Evolutionary conservation across 1,139 yeast species (phyloP), one percentile per base, ranked within the genome.

Genomic region (Yamadazyma diddensiae): DNA sequence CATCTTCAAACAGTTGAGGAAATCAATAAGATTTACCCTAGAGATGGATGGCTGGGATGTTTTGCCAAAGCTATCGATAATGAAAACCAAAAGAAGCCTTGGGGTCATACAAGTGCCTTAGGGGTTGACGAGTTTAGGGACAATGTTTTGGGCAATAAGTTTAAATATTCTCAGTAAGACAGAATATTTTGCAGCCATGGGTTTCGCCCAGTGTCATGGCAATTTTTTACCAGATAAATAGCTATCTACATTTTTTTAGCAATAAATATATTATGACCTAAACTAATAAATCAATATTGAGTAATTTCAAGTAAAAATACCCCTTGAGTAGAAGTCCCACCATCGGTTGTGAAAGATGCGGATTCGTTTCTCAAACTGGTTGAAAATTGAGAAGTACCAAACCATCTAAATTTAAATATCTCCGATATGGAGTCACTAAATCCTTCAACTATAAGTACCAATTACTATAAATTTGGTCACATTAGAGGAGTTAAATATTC

Each of bases 381-480:
- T 6, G 11, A n/a, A n/a, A n/a, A n/a, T 6, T 21, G 22, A 21
- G 22, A 21, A 21, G 5, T 10, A 9, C n/a, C 22, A 18, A 18
- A 5, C 15, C 25, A 22, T 22, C 25, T 12, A 6, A 10, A 11
- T 22, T 7, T 5, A 6, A 13, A 12, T 12, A 22, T 6, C n/a
- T 18, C 21, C 27, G 24, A 15, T 12, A 36, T 36, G 40, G 40
- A 36, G 21, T 35, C 33, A 6, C 15, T 34, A 9, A 41, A 48
- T 35, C 55, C 62, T 34, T 50, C 62, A 16, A 47, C 44, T 33
- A 52, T 65, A 13, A 43, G 49, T 25, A 67, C 74, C 26, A 68
- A 69, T 42, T 66, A 61, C 50, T 58, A 56, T 42, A 68, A 67
- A 45, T 43, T 69, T 34, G 75, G 68, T 11, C 72, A 65, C 42